Percentiles rank a stretch among this genome's conserved stretches.
Conservation (phyloP, 176 grass and related monocot genomes). For the Oryza coarctata region DNA sequence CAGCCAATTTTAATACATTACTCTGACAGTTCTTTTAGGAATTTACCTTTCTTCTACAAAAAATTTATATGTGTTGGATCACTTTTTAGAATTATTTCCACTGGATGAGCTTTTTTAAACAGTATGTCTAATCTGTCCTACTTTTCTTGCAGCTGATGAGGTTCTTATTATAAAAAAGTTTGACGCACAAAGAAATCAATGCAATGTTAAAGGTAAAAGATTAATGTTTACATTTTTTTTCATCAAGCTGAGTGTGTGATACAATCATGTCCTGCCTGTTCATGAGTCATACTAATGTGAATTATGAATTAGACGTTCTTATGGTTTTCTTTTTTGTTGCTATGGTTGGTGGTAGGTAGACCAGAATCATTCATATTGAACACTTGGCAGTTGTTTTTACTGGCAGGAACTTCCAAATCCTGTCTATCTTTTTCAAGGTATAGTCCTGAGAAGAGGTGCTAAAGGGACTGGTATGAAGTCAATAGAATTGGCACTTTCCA, state of each 20-base stretch:
- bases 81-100: not conserved
- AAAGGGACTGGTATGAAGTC: conserved; percentile 99
- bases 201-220: conserved; percentile 90
- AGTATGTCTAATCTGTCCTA: conserved; percentile 14
- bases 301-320: not conserved
- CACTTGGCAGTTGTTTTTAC: conserved; percentile 17
- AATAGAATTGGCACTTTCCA: conserved; percentile 90
- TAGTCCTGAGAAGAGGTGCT: conserved; percentile 91
- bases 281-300: not conserved
- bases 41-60: not conserved
- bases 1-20: not conserved
- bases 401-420: conserved; percentile 95
- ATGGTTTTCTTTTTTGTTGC: not conserved
- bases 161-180: conserved; percentile 95
- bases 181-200: conserved; percentile 89
- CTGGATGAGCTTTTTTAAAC: not conserved
- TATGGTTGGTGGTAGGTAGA: conserved; percentile 17
- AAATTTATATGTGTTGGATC: not conserved
- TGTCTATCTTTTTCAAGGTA: conserved; percentile 96
- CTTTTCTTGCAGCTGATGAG: conserved; percentile 83
- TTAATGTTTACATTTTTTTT: conserved; percentile 32
- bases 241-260: conserved; percentile 25
- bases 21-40: not conserved
- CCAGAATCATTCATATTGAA: conserved; percentile 24
- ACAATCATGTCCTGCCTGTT: not conserved